phyloP scores from a whole-genome alignment of 768 basidiomycete species.

The Leccinum fibrillosum region DNA sequence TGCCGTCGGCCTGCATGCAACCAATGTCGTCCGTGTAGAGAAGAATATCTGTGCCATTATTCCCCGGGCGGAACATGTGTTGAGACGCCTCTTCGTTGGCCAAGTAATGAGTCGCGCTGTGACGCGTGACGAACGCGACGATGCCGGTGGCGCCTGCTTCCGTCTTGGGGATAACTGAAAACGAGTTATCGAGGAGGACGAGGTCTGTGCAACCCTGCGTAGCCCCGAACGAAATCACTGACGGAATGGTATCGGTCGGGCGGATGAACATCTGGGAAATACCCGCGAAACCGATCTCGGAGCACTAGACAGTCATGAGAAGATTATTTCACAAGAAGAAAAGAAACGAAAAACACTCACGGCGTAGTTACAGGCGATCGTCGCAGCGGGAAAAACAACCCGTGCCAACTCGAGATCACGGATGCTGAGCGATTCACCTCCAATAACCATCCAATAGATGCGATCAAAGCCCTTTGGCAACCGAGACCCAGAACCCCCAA shows the following conservation, averaged over 20 bases:
- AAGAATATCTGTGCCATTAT: slow-evolving; percentile 15
- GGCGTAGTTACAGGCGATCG: slow-evolving; percentile 31
- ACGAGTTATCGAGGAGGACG: slow-evolving; percentile 24
- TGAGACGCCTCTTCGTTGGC: slow-evolving; percentile 24
- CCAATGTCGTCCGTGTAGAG: slow-evolving; percentile 31
- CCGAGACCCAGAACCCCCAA: slow-evolving; percentile 7
- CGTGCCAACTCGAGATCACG: slow-evolving; percentile 27
- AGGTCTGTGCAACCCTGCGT: slow-evolving; percentile 30
- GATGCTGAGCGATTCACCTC: slow-evolving; percentile 26
- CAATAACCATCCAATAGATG: slow-evolving; percentile 33
- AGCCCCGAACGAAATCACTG: slow-evolving; percentile 25
- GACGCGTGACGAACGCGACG: slow-evolving; percentile 25
- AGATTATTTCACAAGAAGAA: not conserved
- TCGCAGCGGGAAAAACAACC: slow-evolving; percentile 21
- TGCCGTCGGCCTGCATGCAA: slow-evolving; percentile 26
- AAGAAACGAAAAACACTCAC: slow-evolving; percentile 8
- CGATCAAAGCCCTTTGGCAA: slow-evolving; percentile 23
- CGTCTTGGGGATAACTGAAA: slow-evolving; percentile 20
- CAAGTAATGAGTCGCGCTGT: slow-evolving; percentile 29
- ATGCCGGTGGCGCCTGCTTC: slow-evolving; percentile 25
- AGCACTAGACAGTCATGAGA: slow-evolving; percentile 19
- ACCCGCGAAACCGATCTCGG: slow-evolving; percentile 30
- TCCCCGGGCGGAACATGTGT: slow-evolving; percentile 30
- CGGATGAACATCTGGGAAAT: slow-evolving; percentile 30
- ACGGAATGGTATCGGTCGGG: slow-evolving; percentile 24